Evolutionary conservation across 306 rosid genomes (phyloP), one percentile per base, ranked within the genome.

Genomic region (Pterocarpus macrocarpus): DNA sequence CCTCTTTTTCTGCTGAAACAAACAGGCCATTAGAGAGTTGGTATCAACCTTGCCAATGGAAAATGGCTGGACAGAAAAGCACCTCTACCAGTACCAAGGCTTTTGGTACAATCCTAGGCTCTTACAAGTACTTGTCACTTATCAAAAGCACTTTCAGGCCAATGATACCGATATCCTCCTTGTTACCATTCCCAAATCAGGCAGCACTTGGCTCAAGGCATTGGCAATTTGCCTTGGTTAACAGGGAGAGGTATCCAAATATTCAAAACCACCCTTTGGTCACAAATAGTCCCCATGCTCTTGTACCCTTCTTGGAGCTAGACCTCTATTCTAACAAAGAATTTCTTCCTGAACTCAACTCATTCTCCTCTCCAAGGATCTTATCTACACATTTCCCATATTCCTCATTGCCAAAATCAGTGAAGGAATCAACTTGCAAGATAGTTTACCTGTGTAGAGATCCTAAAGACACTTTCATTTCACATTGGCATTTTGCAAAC

Each of bases 171-270:
- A 86, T 67, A 47, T 88, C 35, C 7, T 88, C 77, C 88, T 86
- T 4, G 81, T 77, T 10, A 59, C 85, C 13, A 14, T 32, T 61
- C 90, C 84, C 14, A 89, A 86, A 73, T 59, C 84, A 0, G 90
- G 92, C n/a, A 86, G 87, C 55, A 89, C 86, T 8, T 89, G 92
- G 92, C 76, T 84, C 13, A 84, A 86, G 69, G 87, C 90, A 5
- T 43, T 86, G 5, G 3, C 63, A 9, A 9, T 89, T 86, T 45
- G 64, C 89, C 3, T 30, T 77, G 1, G 36, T 82, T 0, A 86
- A 84, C 10, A 72, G 90, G 3, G 10, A 38, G 5, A 64, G 2
- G 3, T 43, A 75, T 69, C 72, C 70, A 3, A 41, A 71, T 7
- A 13, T n/a, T 5, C 58, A 52, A 52, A 52, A 52, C 7, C 58